Conservation (phyloP, 2,329 filamentous ascomycete species). For the Alternaria arborescens region DNA sequence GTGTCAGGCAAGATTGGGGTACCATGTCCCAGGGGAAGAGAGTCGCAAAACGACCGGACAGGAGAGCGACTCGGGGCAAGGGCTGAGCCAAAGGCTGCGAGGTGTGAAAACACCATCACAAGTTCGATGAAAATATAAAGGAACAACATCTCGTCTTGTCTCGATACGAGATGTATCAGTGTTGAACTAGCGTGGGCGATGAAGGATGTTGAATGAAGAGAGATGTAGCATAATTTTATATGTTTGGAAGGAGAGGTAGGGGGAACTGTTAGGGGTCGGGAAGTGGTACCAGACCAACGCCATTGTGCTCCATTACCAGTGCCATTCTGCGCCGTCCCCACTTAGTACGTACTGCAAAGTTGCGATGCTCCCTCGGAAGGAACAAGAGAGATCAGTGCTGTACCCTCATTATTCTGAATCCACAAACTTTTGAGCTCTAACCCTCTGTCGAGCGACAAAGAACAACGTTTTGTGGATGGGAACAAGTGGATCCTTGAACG, state of each 20-base stretch:
- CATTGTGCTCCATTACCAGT: background rate
- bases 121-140: background rate
- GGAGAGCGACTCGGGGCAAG: background rate
- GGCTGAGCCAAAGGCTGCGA: background rate
- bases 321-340: background rate
- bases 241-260: background rate
- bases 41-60: background rate
- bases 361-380: background rate
- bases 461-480: background rate
- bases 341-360: background rate
- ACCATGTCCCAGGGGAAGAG: conserved; percentile 7
- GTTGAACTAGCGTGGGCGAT: no score
- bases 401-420: background rate
- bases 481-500: background rate
- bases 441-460: background rate
- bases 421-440: background rate
- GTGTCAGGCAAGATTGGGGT: conserved; percentile 19
- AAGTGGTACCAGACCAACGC: background rate
- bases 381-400: background rate
- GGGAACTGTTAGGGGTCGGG: background rate
- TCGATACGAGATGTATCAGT: background rate
- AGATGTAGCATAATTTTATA: background rate
- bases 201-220: background rate
- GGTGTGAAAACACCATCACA: background rate
- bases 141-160: background rate